Evolutionary conservation across 2,329 filamentous ascomycete genomes (phyloP).

Genomic region (Didymella sp.): DNA sequence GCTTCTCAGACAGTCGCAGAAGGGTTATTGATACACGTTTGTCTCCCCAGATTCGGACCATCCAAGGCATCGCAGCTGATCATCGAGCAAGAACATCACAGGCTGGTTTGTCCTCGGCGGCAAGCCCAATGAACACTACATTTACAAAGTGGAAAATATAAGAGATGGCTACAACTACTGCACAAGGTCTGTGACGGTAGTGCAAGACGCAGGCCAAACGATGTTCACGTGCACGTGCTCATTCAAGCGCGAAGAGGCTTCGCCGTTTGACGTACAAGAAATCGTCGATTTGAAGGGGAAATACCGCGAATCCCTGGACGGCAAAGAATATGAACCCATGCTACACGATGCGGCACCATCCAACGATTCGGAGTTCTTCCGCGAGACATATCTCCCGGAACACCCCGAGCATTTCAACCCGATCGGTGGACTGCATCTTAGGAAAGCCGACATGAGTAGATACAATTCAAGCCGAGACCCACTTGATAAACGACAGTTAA

Average conservation of each 20-base stretch:
- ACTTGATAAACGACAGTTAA: slow-evolving; percentile 48
- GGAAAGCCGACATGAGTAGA: slow-evolving; percentile 60
- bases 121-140: slow-evolving; percentile 56
- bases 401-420: slow-evolving; percentile 50
- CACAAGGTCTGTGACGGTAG: slow-evolving; percentile 60
- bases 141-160: slow-evolving; percentile 59
- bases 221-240: slow-evolving; percentile 62
- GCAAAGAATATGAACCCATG: slow-evolving; percentile 44
- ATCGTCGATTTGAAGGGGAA: slow-evolving; percentile 43
- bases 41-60: not conserved
- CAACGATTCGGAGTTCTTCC: slow-evolving; percentile 33
- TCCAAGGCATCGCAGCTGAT: not conserved
- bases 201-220: slow-evolving; percentile 50
- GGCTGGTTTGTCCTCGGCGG: slow-evolving; percentile 61
- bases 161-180: slow-evolving; percentile 61
- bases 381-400: slow-evolving; percentile 40
- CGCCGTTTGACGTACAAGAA: slow-evolving; percentile 46
- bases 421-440: slow-evolving; percentile 56
- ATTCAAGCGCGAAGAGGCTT: slow-evolving; percentile 57
- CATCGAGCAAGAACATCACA: slow-evolving; percentile 55
- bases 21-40: slow-evolving; percentile 61
- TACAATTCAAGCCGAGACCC: slow-evolving; percentile 53
- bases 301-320: slow-evolving; percentile 45
- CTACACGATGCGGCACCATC: slow-evolving; percentile 29
- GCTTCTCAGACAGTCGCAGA: slow-evolving; percentile 60